A percentile compares a stretch with the other conserved stretches of the same genome.
These are phyloP conservation scores for Phaeolepiota aurea DNA, from an alignment of 768 basidiomycete genomes.

Conservation along the genomic window DNA sequence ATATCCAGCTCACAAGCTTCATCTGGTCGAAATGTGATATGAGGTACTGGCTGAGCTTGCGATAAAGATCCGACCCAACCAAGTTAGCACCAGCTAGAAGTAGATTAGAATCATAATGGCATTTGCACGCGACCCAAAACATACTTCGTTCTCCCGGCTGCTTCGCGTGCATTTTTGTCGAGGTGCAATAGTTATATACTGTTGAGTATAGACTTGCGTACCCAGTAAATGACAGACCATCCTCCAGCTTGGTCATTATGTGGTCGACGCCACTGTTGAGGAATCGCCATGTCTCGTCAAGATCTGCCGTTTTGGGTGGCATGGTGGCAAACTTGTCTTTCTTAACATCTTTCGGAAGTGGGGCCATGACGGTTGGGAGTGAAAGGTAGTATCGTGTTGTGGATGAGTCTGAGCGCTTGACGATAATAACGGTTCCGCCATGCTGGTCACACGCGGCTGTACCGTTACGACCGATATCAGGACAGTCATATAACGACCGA, in stretches of 20 bases:
- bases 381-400: not conserved
- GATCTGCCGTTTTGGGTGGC: slow-evolving; percentile 64
- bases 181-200: slow-evolving; percentile 97
- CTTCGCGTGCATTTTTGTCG: slow-evolving; percentile 68
- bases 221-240: slow-evolving; percentile 60
- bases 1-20: slow-evolving; percentile 31
- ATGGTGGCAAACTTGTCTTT: slow-evolving; percentile 32
- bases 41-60: slow-evolving; percentile 87
- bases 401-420: not conserved
- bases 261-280: slow-evolving; percentile 82
- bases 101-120: slow-evolving; percentile 15
- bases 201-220: slow-evolving; percentile 86
- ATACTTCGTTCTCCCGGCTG: slow-evolving; percentile 62
- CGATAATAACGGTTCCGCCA: slow-evolving; percentile 2
- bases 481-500: too few relatives aligned
- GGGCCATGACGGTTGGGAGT: slow-evolving; percentile 10
- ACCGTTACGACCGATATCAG: not conserved
- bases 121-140: slow-evolving; percentile 33
- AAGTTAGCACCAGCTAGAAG: slow-evolving; percentile 82
- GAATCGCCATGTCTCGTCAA: slow-evolving; percentile 83
- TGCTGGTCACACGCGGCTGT: slow-evolving; percentile 2
- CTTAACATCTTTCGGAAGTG: slow-evolving; percentile 14
- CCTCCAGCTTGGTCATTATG: slow-evolving; percentile 85
- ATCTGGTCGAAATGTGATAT: slow-evolving; percentile 71
- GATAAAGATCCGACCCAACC: slow-evolving; percentile 97